Conservation (phyloP, 495 filamentous ascomycete species). For the Penicillium waksmanii region DNA sequence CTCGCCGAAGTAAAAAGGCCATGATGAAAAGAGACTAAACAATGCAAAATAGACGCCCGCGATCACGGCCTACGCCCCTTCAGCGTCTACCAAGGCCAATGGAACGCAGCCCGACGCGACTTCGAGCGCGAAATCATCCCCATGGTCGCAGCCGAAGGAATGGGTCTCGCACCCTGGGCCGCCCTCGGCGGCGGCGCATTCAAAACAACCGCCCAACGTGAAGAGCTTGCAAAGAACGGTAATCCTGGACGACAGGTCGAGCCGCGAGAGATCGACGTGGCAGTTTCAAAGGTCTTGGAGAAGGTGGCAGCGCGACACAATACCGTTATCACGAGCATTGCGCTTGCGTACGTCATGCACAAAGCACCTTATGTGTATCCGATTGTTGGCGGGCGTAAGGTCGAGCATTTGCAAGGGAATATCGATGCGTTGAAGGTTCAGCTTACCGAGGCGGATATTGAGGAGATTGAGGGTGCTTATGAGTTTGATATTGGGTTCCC, state of each 20-base stretch:
- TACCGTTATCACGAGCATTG: constrained; percentile 51
- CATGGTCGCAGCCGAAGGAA: constrained; percentile 68
- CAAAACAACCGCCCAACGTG: constrained; percentile 28
- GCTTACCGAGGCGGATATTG: constrained; percentile 63
- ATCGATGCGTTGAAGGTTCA: constrained; percentile 65
- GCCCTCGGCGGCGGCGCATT: constrained; percentile 60
- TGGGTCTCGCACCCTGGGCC: constrained; percentile 69
- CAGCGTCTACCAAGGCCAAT: constrained; percentile 68
- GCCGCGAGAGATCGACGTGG: constrained; percentile 19
- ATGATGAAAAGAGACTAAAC: background rate
- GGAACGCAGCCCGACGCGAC: constrained; percentile 63
- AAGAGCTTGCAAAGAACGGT: constrained; percentile 20
- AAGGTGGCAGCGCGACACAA: constrained; percentile 59
- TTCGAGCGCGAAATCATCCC: constrained; percentile 73
- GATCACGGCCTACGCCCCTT: constrained; percentile 66
- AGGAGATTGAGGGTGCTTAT: constrained; percentile 64
- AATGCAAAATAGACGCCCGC: constrained; percentile 53
- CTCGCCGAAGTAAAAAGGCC: too few species aligned
- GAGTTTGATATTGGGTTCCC: constrained; percentile 70
- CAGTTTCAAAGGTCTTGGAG: constrained; percentile 61
- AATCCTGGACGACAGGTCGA: constrained; percentile 27
- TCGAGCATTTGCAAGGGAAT: constrained; percentile 68
- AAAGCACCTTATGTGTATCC: constrained; percentile 80
- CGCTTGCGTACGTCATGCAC: constrained; percentile 73
- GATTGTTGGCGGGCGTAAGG: constrained; percentile 68